phyloP scores from a whole-genome alignment of 2,329 filamentous ascomycete species.

The Rutstroemia sp. region DNA sequence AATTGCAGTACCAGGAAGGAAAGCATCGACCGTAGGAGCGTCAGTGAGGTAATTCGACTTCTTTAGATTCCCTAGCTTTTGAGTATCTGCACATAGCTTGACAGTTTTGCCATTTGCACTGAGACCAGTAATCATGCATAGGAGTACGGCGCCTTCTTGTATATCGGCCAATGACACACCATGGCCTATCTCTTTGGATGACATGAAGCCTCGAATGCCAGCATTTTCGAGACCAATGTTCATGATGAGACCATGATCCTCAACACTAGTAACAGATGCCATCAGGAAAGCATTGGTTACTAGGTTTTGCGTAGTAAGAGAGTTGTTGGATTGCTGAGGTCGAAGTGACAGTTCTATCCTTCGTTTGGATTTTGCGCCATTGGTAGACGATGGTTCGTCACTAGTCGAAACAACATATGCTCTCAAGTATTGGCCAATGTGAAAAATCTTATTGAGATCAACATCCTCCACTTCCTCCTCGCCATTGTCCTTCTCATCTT shows the following conservation, averaged over 20 bases:
- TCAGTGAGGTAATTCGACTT: constrained; percentile 60
- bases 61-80: constrained; percentile 59
- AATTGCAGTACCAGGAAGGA: constrained; percentile 84
- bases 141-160: constrained; percentile 74
- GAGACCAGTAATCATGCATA: constrained; percentile 73
- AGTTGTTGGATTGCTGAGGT: constrained; percentile 70
- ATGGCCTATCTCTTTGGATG: constrained; percentile 71
- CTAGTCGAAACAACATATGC: constrained; percentile 74
- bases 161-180: constrained; percentile 58
- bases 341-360: constrained; percentile 83
- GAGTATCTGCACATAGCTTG: constrained; percentile 71
- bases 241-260: constrained; percentile 94
- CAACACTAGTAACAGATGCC: constrained; percentile 82
- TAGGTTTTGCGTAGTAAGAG: constrained; percentile 64
- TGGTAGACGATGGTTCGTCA: constrained; percentile 47
- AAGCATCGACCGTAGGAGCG: constrained; percentile 81
- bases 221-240: constrained; percentile 69
- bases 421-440: constrained; percentile 79
- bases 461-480: constrained; percentile 52
- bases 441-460: constrained; percentile 69
- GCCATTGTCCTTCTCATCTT: constrained; percentile 45
- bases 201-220: constrained; percentile 72
- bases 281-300: constrained; percentile 73
- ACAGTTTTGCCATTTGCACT: constrained; percentile 73
- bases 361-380: constrained; percentile 52